Base-by-base conservation (phyloP, 1,284 basidiomycete species). In the Rhodotorula sp. region DNA sequence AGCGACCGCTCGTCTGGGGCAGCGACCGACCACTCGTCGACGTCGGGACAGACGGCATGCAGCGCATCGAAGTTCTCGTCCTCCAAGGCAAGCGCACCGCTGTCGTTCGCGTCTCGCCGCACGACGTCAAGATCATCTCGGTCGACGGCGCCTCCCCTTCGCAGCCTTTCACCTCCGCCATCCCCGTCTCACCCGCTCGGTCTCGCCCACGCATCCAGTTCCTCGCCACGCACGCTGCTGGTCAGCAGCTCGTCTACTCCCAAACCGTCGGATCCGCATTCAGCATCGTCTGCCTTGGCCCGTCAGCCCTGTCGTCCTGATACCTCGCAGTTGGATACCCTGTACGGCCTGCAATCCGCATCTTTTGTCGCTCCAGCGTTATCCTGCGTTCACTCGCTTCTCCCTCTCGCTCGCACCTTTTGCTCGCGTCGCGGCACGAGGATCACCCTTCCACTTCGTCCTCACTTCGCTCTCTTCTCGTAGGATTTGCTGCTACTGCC, bases 1-100 rank as follows among this genome's bases (percentile, higher is more conserved):
- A 73, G 47, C 61, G 69, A 31, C 69, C 74, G 5, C 53, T 77
- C 47, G 58, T 61, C 18, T 77, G 76, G 76, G 26, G 34, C 15
- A 20, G 37, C 37, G 59, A 61, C n/a, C 18, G 31, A 37, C 13
- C 16, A 6, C n/a, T 13, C 15, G 22, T 26, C 15, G 60, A 54
- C 5, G 18, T 30, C 2, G 26, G 11, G 10, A 15, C 20, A 11
- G 67, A 64, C 24, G 48, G 53, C 13, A 52, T 34, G 20, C 63
- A 65, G 22, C 65, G 64, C 7, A 56, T 73, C 50, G 67, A 70
- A 52, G 52, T 68, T 5, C 63, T 75, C 52, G 65, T 71, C n/a
- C 56, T 65, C 7, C 62, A 40, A 20, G 65, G 72, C 6, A 48
- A n/a, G 8, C 57, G 47, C 48, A 71, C 69, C 7, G 54, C 67